Conservation (phyloP, 169 alveolate species). For the Cryptosporidium ryanae region DNA sequence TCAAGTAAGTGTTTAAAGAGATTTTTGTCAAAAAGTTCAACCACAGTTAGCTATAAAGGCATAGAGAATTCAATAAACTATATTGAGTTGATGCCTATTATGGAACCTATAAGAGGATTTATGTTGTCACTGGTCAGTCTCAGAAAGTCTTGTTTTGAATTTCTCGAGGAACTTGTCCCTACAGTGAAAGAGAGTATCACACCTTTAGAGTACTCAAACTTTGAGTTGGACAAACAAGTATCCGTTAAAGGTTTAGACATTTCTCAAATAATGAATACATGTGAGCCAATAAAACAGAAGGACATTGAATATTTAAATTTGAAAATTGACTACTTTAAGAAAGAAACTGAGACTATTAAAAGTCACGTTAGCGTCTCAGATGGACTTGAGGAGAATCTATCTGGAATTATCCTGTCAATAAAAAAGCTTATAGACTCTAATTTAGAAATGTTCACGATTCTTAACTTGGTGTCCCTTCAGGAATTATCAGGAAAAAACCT, state of each 20-base stretch:
- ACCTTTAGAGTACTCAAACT: background rate
- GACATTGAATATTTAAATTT: slow-evolving; percentile 9
- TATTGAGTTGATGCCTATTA: slow-evolving; percentile 55
- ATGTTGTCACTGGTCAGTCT: slow-evolving; percentile 27
- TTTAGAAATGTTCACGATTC: slow-evolving; percentile 10
- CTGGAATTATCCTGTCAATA: background rate
- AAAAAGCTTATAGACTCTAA: slow-evolving; percentile 10
- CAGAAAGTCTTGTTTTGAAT: slow-evolving; percentile 4
- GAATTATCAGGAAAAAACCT: slow-evolving; percentile 25
- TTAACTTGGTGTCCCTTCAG: slow-evolving; percentile 24
- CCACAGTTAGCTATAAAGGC: slow-evolving; percentile 43
- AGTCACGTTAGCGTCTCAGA: background rate
- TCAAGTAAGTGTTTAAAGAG: slow-evolving; percentile 12
- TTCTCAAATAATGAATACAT: background rate
- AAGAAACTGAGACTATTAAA: background rate
- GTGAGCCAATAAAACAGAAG: background rate
- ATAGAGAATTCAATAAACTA: slow-evolving; percentile 40
- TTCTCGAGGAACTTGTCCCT: slow-evolving; percentile 4
- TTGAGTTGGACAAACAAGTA: slow-evolving; percentile 8
- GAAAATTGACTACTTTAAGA: background rate
- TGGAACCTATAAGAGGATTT: slow-evolving; percentile 1
- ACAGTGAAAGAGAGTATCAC: background rate
- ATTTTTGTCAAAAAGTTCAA: slow-evolving; percentile 8
- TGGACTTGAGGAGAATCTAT: background rate
- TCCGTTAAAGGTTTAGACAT: slow-evolving; percentile 29